A percentile compares a stretch with the other conserved stretches of the same genome.
Evolutionary conservation across 176 grass and related monocot species (phyloP).

Genomic region (Raddia distichophylla): DNA sequence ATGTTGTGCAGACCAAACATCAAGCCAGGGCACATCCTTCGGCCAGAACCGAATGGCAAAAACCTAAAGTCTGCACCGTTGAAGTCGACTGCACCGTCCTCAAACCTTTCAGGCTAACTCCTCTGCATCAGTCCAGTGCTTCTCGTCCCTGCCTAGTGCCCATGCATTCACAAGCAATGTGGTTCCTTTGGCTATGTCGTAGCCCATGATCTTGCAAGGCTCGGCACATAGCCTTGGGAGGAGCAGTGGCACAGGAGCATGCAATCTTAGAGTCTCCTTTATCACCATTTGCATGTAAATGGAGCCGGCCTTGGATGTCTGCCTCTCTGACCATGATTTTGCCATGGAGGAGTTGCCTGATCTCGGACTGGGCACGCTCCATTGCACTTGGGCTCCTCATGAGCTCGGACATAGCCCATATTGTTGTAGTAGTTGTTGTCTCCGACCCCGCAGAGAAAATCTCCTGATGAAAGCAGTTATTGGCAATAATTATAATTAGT

Average conservation of each 20-base stretch:
- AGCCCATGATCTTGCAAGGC: conserved; percentile 39
- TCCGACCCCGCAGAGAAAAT: conserved; percentile 27
- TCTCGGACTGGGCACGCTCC: conserved; percentile 14
- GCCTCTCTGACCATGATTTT: background rate
- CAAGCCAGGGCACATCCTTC: background rate
- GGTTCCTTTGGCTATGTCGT: conserved; percentile 23
- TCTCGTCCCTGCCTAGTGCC: conserved; percentile 36
- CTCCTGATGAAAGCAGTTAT: background rate
- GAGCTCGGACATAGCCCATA: conserved; percentile 42
- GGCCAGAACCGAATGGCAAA: background rate
- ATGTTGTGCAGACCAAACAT: background rate
- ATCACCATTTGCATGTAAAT: conserved; percentile 42
- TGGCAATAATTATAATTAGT: no score
- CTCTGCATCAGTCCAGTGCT: conserved; percentile 30
- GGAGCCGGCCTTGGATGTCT: background rate
- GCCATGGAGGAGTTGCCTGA: conserved; percentile 5
- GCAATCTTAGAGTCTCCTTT: conserved; percentile 43
- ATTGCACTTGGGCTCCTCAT: background rate
- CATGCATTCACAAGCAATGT: conserved; percentile 25
- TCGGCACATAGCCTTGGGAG: conserved; percentile 34
- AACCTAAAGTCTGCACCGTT: conserved; percentile 1
- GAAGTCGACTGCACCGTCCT: background rate
- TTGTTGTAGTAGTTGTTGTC: background rate
- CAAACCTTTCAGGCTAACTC: conserved; percentile 28
- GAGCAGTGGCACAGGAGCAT: conserved; percentile 36